Conservation (phyloP, 1,284 basidiomycete genomes). For the Trichosporon sp. region DNA sequence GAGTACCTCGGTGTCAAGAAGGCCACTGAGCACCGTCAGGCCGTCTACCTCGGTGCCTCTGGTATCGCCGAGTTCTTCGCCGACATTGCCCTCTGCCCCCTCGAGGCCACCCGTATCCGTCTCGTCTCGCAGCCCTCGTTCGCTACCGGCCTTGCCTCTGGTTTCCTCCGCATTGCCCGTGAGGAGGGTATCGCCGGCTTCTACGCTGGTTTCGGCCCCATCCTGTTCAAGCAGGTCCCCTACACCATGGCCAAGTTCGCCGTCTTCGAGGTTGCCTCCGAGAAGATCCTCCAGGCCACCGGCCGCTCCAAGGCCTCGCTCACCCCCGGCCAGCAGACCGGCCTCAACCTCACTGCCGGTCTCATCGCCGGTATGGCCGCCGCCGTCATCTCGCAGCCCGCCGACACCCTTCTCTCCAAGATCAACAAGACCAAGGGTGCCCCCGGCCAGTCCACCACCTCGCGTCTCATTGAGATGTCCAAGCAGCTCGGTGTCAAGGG, state of each 20-base stretch:
- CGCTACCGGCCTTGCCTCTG: slow-evolving; percentile 52
- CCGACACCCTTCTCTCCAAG: slow-evolving; percentile 55
- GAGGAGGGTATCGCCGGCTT: slow-evolving; percentile 53
- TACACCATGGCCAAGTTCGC: slow-evolving; percentile 56
- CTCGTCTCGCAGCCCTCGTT: slow-evolving; percentile 55
- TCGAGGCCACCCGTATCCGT: slow-evolving; percentile 57
- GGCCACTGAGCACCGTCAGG: slow-evolving; percentile 80
- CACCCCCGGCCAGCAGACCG: slow-evolving; percentile 43
- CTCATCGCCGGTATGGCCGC: slow-evolving; percentile 57
- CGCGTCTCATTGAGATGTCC: slow-evolving; percentile 51
- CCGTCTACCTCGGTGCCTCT: slow-evolving; percentile 90
- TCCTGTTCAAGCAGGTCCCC: slow-evolving; percentile 55
- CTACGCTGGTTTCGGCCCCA: slow-evolving; percentile 57
- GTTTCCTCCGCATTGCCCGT: slow-evolving; percentile 53
- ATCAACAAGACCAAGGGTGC: slow-evolving; percentile 58
- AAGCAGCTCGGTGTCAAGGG: slow-evolving; percentile 52
- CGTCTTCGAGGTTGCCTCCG: slow-evolving; percentile 51
- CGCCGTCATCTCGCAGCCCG: slow-evolving; percentile 57
- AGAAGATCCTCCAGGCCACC: slow-evolving; percentile 50
- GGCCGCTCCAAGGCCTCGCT: slow-evolving; percentile 52
- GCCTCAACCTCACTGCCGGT: slow-evolving; percentile 51
- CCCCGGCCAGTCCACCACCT: slow-evolving; percentile 52
- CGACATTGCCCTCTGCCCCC: slow-evolving; percentile 60
- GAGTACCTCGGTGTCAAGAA: slow-evolving; percentile 78
- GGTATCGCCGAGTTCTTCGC: slow-evolving; percentile 93